Evolutionary conservation across 2,329 filamentous ascomycete genomes (phyloP), one percentile per base, ranked within the genome.

Genomic region (Fusarium sp.): DNA sequence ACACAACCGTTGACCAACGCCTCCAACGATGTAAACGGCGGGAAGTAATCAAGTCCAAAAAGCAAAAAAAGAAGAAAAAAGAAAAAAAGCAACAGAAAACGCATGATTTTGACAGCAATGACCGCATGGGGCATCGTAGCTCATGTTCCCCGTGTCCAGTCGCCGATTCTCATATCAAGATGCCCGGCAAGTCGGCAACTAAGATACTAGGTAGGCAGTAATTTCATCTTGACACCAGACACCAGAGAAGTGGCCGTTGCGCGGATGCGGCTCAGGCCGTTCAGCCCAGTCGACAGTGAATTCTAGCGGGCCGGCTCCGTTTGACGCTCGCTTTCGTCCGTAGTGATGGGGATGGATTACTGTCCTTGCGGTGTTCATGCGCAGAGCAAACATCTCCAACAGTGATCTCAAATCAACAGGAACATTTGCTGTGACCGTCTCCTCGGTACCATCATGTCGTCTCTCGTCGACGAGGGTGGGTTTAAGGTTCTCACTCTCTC

Each of bases 401-500:
- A 24, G 32, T n/a, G n/a, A 35, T 35, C 4, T 35, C 43, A 24
- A 31, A 43, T 39, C 44, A 39, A 55, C 44, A 42, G 38, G 47
- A 50, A 64, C 60, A 31, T 43, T 40, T 15, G 25, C 44, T 26
- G n/a, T 38, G 34, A 24, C 40, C 53, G 11, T 32, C 46, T 53
- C 34, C 53, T 53, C 59, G 46, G 59, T 60, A 63, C 49, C 32
- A 44, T 61, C 55, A 43, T 55, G 38, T 56, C 49, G 44, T 64
- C 60, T 58, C 61, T 62, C 62, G 54, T 55, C 44, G 51, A 61
- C 65, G 67, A 58, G 60, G 57, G 58, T 57, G 41, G 43, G 66
- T 69, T 64, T 71, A 71, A 71, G 69, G 69, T 71, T 71, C 69
- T 71, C 69, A 71, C 69, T 64, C 67, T 66, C 60, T 48, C 51